Percentiles rank a stretch among this genome's conserved stretches.
Evolutionary conservation across 2,329 filamentous ascomycete genomes (phyloP).

Genomic region (Aspergillus bombycis): DNA sequence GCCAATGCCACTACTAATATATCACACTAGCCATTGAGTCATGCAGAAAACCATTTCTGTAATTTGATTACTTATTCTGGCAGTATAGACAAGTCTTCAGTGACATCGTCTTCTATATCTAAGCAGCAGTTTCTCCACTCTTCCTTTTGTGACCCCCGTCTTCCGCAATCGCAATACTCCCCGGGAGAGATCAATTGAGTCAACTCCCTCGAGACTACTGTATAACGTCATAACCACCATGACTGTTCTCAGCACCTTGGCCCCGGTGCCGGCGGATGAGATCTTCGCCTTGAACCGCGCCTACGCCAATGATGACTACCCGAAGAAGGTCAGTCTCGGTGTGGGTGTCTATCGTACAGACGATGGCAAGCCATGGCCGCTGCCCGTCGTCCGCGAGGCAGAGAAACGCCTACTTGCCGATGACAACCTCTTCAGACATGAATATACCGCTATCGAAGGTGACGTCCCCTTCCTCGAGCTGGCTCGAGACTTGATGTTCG

Average conservation of each 20-base stretch:
- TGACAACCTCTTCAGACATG: constrained; percentile 89
- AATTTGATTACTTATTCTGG: constrained; percentile 10
- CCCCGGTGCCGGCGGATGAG: constrained; percentile 86
- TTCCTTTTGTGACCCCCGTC: not conserved
- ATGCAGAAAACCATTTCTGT: constrained; percentile 11
- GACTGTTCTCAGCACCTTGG: constrained; percentile 55
- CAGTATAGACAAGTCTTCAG: constrained; percentile 1
- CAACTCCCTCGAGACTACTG: not conserved
- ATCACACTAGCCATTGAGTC: constrained; percentile 11
- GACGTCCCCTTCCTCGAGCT: constrained; percentile 80
- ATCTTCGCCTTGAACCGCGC: constrained; percentile 88
- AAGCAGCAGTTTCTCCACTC: constrained; percentile 15
- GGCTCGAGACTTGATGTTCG: constrained; percentile 82
- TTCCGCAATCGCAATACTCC: not conserved
- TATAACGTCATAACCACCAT: constrained; percentile 23
- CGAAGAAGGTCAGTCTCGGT: constrained; percentile 85
- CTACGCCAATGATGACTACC: constrained; percentile 71
- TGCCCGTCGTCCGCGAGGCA: constrained; percentile 91
- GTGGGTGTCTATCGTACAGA: constrained; percentile 90
- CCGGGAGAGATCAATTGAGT: not conserved
- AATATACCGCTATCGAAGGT: constrained; percentile 95
- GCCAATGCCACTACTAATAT: constrained; percentile 17
- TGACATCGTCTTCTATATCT: constrained; percentile 2
- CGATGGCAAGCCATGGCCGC: constrained; percentile 93
- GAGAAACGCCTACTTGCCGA: constrained; percentile 70